Evolutionary conservation across 108 stramenopile species (phyloP).

Genomic region (Skeletonema costatum): DNA sequence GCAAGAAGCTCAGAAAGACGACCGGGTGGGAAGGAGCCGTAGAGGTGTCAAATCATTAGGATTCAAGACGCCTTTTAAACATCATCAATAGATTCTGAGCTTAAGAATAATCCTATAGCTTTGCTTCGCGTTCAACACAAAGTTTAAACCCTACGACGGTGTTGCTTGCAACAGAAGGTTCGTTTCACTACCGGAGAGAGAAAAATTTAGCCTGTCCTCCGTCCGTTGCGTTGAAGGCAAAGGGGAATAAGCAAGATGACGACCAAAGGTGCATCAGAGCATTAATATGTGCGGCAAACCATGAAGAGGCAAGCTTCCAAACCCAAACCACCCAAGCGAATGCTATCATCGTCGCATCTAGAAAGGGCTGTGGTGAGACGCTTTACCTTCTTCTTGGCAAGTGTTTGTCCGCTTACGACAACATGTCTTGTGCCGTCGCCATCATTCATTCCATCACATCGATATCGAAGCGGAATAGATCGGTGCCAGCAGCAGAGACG

Average conservation of each 20-base stretch:
- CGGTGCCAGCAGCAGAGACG: neutral
- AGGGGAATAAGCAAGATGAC: too few species aligned
- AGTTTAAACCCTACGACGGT: too few species aligned
- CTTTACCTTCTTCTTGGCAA: neutral
- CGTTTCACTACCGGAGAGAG: too few species aligned
- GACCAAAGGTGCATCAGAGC: neutral
- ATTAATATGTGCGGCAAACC: neutral
- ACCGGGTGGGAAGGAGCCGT: constrained; percentile 40
- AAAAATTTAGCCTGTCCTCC: too few species aligned
- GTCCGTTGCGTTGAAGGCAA: too few species aligned
- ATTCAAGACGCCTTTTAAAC: constrained; percentile 61
- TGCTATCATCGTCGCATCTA: neutral
- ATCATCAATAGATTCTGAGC: constrained; percentile 21
- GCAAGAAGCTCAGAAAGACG: constrained; percentile 16
- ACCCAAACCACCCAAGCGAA: neutral
- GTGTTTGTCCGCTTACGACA: neutral
- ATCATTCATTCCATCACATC: neutral
- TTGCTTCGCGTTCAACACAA: too few species aligned
- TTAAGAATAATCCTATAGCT: neutral
- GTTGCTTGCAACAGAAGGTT: too few species aligned
- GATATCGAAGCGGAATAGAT: neutral
- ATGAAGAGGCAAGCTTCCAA: neutral
- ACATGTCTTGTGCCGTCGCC: neutral
- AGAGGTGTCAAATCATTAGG: constrained; percentile 68
- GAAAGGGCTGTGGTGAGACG: neutral